Conservation (phyloP, 2,329 filamentous ascomycete species). For the Aspergillus felis region DNA sequence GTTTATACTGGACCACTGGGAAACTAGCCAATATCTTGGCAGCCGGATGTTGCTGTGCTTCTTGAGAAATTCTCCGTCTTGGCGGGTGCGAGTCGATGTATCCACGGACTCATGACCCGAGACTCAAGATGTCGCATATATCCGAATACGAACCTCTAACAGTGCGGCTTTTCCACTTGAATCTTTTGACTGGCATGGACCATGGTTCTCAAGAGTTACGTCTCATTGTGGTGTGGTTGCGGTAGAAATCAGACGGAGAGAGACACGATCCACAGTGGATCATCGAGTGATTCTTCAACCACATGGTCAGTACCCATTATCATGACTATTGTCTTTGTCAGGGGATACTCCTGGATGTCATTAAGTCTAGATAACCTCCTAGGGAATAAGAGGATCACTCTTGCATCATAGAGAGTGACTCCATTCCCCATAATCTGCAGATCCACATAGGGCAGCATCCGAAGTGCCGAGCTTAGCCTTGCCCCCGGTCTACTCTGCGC, state of each 20-base stretch:
- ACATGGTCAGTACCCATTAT: neutral
- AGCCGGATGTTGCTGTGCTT: neutral
- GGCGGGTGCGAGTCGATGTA: no score
- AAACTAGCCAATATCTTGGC: neutral
- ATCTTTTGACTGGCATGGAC: neutral
- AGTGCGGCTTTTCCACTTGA: neutral
- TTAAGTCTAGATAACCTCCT: no score
- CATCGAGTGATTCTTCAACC: neutral
- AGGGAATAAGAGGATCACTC: no score
- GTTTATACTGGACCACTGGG: neutral
- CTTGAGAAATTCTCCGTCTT: neutral
- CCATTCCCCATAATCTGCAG: neutral
- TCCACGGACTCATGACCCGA: neutral
- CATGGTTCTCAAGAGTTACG: no score
- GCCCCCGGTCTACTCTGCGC: neutral
- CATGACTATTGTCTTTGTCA: no score
- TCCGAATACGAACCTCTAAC: neutral
- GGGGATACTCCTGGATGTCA: no score
- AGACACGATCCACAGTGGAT: neutral
- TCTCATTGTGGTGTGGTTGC: neutral
- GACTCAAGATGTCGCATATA: neutral
- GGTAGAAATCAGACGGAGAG: neutral
- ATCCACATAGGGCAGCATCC: neutral
- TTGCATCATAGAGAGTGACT: neutral
- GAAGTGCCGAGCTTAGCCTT: neutral